Evolutionary conservation across 73 alveolate genomes (phyloP).

Genomic region (Blepharisma stoltei): DNA sequence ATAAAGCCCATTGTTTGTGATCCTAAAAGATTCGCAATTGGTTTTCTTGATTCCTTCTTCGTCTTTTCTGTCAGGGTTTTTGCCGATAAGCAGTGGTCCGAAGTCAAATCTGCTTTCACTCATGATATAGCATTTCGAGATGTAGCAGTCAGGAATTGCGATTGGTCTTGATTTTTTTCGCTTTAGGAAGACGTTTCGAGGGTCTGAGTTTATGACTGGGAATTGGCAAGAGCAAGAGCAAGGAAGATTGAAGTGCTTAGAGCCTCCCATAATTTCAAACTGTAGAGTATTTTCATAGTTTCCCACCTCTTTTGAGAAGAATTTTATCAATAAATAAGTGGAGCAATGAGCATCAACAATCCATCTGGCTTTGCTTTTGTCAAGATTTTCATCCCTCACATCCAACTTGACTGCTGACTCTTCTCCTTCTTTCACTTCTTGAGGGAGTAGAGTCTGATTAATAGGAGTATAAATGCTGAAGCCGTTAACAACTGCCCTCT

Average conservation of each 20-base stretch:
- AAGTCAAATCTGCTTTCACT: conserved; percentile 82
- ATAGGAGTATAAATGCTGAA: conserved; percentile 42
- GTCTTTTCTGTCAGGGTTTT: conserved; percentile 87
- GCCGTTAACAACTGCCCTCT: conserved; percentile 18
- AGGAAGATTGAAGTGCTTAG: conserved; percentile 65
- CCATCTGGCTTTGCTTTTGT: conserved; percentile 88
- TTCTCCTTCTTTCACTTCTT: conserved; percentile 45
- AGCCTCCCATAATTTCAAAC: conserved; percentile 77
- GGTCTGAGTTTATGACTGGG: conserved; percentile 74
- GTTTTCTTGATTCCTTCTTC: conserved; percentile 76
- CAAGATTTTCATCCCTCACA: conserved; percentile 57
- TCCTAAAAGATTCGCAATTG: conserved; percentile 82
- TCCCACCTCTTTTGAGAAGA: conserved; percentile 92
- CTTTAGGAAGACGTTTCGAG: conserved; percentile 70
- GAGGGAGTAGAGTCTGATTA: conserved; percentile 31
- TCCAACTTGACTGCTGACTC: conserved; percentile 54
- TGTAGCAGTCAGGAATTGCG: conserved; percentile 66
- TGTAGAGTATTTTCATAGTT: conserved; percentile 63
- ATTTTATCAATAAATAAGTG: conserved; percentile 78
- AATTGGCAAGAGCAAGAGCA: conserved; percentile 75
- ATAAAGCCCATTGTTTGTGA: conserved; percentile 93
- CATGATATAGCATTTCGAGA: conserved; percentile 53
- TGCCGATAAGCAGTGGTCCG: conserved; percentile 96
- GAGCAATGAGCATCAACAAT: conserved; percentile 88
- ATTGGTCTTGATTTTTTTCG: conserved; percentile 77